These are phyloP conservation scores for Annulohypoxylon stygium DNA, from an alignment of 495 filamentous ascomycete species.

Conservation along the genomic window DNA sequence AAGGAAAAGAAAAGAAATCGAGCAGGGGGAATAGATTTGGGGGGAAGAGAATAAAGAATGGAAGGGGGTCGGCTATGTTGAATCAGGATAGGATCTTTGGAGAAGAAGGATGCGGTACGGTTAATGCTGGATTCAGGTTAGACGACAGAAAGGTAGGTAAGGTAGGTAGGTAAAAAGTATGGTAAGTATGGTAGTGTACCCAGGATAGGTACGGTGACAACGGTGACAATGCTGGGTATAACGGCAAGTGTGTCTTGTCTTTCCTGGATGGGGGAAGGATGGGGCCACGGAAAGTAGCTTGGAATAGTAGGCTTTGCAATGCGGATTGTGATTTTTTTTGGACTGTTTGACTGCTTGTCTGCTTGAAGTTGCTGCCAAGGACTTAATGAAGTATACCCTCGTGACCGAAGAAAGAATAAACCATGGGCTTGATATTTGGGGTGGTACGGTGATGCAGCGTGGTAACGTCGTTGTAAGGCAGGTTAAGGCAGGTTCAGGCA, in stretches of 20 bases:
- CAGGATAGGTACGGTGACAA: slow-evolving; percentile 38
- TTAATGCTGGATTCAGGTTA: slow-evolving; percentile 46
- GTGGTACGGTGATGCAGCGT: slow-evolving; percentile 42
- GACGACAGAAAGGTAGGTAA: slow-evolving; percentile 35
- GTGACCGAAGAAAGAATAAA: slow-evolving; percentile 40
- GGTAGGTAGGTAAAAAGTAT: slow-evolving; percentile 17
- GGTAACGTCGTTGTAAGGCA: slow-evolving; percentile 47
- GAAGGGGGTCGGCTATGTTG: slow-evolving; percentile 37
- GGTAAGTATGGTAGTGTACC: slow-evolving; percentile 25
- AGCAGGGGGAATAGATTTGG: slow-evolving; percentile 8
- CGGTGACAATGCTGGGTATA: slow-evolving; percentile 40
- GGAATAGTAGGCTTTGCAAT: slow-evolving; percentile 30
- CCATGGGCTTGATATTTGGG: slow-evolving; percentile 41
- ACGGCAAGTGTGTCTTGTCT: slow-evolving; percentile 38
- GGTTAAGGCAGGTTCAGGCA: slow-evolving; percentile 26
- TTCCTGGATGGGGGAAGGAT: slow-evolving; percentile 21
- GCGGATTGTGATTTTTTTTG: slow-evolving; percentile 16
- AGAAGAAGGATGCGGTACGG: slow-evolving; percentile 39
- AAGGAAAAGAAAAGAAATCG: slow-evolving; percentile 18
- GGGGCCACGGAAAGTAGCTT: slow-evolving; percentile 40
- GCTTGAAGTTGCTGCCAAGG: slow-evolving; percentile 42
- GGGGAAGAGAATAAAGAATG: slow-evolving; percentile 35
- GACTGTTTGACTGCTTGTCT: not conserved
- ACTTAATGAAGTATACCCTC: slow-evolving; percentile 40
- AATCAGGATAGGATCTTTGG: slow-evolving; percentile 33